Conservation (phyloP, 257 asterid genomes). For the Linderniella brevidens region DNA sequence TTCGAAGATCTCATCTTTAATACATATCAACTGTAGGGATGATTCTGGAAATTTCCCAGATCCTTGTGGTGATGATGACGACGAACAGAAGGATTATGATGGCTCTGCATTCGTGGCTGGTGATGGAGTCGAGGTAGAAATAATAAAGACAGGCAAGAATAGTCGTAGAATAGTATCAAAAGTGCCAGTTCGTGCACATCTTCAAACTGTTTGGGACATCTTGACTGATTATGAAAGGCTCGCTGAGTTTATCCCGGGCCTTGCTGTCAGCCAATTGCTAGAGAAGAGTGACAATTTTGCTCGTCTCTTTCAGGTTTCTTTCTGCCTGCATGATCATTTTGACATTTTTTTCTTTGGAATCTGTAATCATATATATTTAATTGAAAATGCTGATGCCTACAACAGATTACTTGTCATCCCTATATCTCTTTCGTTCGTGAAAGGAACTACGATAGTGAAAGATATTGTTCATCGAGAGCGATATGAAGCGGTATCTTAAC, state of each 20-base stretch:
- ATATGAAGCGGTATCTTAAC: too few relatives aligned
- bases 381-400: slow-evolving; percentile 1
- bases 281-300: slow-evolving; percentile 49
- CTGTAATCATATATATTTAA: too few relatives aligned
- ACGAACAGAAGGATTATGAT: slow-evolving; percentile 14
- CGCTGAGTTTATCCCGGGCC: slow-evolving; percentile 76
- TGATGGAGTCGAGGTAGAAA: slow-evolving; percentile 25
- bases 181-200: slow-evolving; percentile 44
- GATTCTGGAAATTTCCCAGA: slow-evolving; percentile 13
- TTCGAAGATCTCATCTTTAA: too few relatives aligned
- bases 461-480: too few relatives aligned
- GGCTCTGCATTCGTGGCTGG: slow-evolving; percentile 12
- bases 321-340: too few relatives aligned
- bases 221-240: slow-evolving; percentile 70
- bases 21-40: not conserved
- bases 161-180: slow-evolving; percentile 50
- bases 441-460: too few relatives aligned
- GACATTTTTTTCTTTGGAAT: slow-evolving; percentile 4
- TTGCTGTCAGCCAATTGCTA: slow-evolving; percentile 63
- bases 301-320: slow-evolving; percentile 79
- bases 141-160: slow-evolving; percentile 44
- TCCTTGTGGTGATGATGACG: slow-evolving; percentile 12
- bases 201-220: slow-evolving; percentile 46
- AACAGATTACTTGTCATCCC: not conserved
- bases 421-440: too few relatives aligned